A percentile compares a stretch with the other conserved stretches of the same genome.
Evolutionary conservation across 2,329 filamentous ascomycete genomes (phyloP).

Genomic region (Venturia oleaginea): DNA sequence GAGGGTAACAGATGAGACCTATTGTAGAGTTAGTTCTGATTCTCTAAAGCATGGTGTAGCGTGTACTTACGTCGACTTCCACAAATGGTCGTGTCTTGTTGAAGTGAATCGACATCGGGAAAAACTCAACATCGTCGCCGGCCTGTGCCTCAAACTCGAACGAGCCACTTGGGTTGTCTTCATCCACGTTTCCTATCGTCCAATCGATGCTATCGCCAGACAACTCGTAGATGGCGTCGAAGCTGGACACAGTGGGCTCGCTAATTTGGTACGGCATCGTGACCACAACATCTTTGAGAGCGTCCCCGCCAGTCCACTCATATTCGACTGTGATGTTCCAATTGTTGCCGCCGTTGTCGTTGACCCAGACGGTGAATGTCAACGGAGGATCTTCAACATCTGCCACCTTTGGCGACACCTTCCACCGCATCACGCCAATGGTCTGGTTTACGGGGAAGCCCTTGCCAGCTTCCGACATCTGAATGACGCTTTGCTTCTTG

Average conservation of each 20-base stretch:
- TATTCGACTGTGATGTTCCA: conserved; percentile 94
- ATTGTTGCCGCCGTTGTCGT: conserved; percentile 69
- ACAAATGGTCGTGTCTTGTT: conserved; percentile 78
- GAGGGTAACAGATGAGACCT: conserved; percentile 62
- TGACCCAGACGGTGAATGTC: conserved; percentile 96
- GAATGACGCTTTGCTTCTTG: conserved; percentile 71
- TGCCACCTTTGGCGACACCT: conserved; percentile 70
- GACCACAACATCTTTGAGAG: conserved; percentile 75
- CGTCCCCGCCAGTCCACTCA: conserved; percentile 73
- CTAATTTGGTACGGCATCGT: conserved; percentile 76
- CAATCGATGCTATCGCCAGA: conserved; percentile 89
- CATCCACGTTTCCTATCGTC: conserved; percentile 79
- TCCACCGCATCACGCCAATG: conserved; percentile 89
- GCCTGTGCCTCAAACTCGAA: conserved; percentile 95
- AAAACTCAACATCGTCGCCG: conserved; percentile 86
- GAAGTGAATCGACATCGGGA: conserved; percentile 92
- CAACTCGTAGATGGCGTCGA: conserved; percentile 90
- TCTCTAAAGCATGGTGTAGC: background rate
- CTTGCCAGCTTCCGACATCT: conserved; percentile 78
- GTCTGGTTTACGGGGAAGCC: conserved; percentile 93
- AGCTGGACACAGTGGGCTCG: conserved; percentile 84
- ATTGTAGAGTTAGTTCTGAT: background rate
- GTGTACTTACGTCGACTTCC: conserved; percentile 75
- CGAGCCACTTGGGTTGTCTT: conserved; percentile 71
- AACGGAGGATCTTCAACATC: conserved; percentile 78